Base-by-base conservation (phyloP, 345 rosid genomes). In the Schrenkiella parvula region DNA sequence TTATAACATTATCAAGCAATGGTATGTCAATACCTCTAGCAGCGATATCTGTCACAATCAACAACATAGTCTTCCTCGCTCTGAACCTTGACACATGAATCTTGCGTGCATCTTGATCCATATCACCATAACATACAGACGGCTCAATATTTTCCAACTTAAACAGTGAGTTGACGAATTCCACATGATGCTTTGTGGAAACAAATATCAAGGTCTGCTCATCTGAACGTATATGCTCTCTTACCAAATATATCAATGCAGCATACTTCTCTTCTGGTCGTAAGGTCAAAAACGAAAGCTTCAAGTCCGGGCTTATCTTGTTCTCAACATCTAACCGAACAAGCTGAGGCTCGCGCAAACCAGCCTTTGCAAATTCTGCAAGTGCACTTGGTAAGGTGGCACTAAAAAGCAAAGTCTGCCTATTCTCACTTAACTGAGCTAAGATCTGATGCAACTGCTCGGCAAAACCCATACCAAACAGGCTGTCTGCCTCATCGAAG, bases 21-120 rank as follows among this genome's bases (percentile, higher is more conserved):
- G 97, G 99, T 62, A 95, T 91, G 65, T 95, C 99, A 54, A 95
- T 95, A 22, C 99, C 99, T 74, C 99, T 88, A 58, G 99, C 97
- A 9, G 99, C 97, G 71, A 95, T 84, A 82, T 95, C 99, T 2
- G 96, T 95, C 65, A 95, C 99, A 77, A 95, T 81, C 77, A 95
- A 78, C 80, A 91, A 31, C 99, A 84, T 91, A 23, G 96, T 88
- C 83, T 81, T 95, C 66, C 89, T 84, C 9, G 92, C 80, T 80
- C 99, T 84, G 64, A 95, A 95, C 88, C 86, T 87, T 1, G 99
- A 87, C 56, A 95, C 68, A 29, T 89, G 88, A 69, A 91, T 95
- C 82, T 91, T 91, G 21, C 96, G 92, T 34, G 99, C 99, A 73
- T 91, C 99, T 79, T 83, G 95, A 77, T 91, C 99, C 99, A 95